phyloP scores from a whole-genome alignment of 768 basidiomycete species.

The Lentinula raphanica region DNA sequence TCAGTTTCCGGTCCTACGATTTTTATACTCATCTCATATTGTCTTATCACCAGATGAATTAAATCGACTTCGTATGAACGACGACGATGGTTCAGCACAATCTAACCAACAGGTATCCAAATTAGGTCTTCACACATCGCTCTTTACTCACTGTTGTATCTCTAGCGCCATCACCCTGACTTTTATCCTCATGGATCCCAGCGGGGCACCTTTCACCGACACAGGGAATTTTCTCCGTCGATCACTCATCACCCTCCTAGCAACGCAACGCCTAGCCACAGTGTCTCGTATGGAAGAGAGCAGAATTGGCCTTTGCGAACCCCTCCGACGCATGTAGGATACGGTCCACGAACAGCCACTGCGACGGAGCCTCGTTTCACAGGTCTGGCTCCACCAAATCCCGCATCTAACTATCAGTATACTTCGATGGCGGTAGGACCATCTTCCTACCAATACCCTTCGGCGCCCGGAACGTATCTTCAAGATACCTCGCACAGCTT shows the following conservation, averaged over 20 bases:
- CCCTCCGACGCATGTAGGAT: not conserved
- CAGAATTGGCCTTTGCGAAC: not conserved
- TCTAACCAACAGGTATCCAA: slow-evolving; percentile 1
- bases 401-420: not conserved
- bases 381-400: not conserved
- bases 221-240: not conserved
- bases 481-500: not conserved
- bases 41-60: slow-evolving; percentile 42
- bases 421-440: not conserved
- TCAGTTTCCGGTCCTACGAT: slow-evolving; percentile 16
- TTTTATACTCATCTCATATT: not conserved
- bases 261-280: too few species aligned
- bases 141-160: not conserved
- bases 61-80: slow-evolving; percentile 37
- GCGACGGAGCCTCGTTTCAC: not conserved
- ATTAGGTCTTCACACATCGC: too few species aligned
- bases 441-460: not conserved
- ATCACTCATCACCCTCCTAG: not conserved
- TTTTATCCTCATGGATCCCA: not conserved
- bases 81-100: slow-evolving; percentile 25
- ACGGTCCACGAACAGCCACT: not conserved
- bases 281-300: not conserved
- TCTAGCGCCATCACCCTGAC: not conserved
- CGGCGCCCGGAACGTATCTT: not conserved
- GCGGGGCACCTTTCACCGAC: not conserved